These are phyloP conservation scores for Penicillium samsonianum DNA, from an alignment of 495 filamentous ascomycete genomes.

Conservation along the genomic window DNA sequence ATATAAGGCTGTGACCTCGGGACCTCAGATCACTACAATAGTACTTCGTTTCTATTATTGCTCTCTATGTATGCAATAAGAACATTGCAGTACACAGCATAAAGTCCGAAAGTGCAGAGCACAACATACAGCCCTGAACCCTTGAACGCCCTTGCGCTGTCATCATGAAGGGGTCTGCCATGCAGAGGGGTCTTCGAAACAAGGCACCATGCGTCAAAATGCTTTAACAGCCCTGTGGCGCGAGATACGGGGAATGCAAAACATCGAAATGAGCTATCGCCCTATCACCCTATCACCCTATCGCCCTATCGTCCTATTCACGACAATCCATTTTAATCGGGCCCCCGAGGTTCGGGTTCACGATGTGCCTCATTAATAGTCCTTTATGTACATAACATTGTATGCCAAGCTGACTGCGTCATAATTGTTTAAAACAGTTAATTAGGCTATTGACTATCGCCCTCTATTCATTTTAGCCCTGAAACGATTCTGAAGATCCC, in stretches of 20 bases:
- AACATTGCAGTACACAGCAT: not conserved
- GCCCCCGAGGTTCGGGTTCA: not conserved
- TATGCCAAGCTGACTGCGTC: not conserved
- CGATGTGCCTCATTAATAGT: not conserved
- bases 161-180: constrained; percentile 23
- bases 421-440: not conserved
- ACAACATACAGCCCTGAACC: not conserved
- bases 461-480: not conserved
- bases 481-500: constrained; percentile 10
- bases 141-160: constrained; percentile 1
- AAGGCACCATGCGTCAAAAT: constrained; percentile 3
- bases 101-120: not conserved
- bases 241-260: constrained; percentile 8
- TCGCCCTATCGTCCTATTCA: not conserved
- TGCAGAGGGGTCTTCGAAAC: constrained; percentile 5
- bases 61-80: not conserved
- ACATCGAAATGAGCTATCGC: constrained; percentile 4
- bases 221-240: constrained; percentile 10
- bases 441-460: not conserved
- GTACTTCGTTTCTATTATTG: not conserved
- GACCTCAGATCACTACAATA: not conserved
- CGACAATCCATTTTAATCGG: not conserved
- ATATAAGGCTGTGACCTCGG: too few relatives aligned
- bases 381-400: not conserved
- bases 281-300: too few relatives aligned